Base-by-base conservation (phyloP, 805 yeast species). In the Barnettozyma vustinii region DNA sequence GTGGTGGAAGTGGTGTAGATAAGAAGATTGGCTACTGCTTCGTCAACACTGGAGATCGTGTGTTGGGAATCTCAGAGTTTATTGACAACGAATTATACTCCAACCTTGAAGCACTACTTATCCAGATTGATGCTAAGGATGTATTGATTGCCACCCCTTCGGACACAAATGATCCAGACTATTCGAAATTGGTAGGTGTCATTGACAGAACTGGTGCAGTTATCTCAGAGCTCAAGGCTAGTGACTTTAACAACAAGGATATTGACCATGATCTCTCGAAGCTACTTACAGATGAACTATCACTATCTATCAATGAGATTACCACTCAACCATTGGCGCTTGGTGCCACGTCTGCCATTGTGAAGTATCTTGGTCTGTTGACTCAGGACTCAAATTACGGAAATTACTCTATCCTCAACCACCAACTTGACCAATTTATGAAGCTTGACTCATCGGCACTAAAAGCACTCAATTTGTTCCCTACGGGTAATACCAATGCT, bases 71-170 rank as follows among this genome's bases (percentile, higher is more conserved):
- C 45, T 68, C 84, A 16, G 96, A 91, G 62, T 85, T 92, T 54
- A 77, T 77, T 9, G 99, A 94, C 63, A 90, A 88, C 60, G 98
- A 92, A 43, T 73, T 89, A 9, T 90, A 79, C 57, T 83, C 96
- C 1, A 92, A 91, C 61, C 66, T 92, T 53, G 98, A 94, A 64
- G 83, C 95, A 42, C 73, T 90, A 44, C 65, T 91, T 50, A 84
- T 94, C 56, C 99, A 94, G 64, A 70, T 90, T 33, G 96, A 96
- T 19, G 88, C 90, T 7, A 87, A 85, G 58, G 99, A 94, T 62
- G 83, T 89, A 37, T 62, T 94, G 15, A 58, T 92, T 6, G 83
- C 84, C 12, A 67, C 50, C 1, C 59, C 59, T 10, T 21, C 73
- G 51, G 44, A 52, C 10, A 42, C 52, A 19, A 64, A 59, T 46